Conservation (phyloP, 768 basidiomycete genomes). For the Termitomyces sp. region DNA sequence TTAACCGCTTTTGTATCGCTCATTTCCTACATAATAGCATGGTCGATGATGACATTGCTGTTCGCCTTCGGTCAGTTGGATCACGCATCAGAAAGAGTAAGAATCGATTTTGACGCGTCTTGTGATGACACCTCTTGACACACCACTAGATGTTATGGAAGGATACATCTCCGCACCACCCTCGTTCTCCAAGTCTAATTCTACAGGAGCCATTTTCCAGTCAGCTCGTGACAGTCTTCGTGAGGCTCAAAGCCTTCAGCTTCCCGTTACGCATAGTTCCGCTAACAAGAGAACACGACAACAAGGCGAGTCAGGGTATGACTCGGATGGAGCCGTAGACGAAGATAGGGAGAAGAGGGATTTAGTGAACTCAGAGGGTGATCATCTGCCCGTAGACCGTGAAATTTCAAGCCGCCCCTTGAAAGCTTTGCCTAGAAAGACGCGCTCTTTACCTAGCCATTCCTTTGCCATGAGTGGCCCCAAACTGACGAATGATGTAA, state of each 20-base stretch:
- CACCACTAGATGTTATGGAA: conserved; percentile 48
- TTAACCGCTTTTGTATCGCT: neutral
- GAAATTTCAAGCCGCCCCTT: conserved; percentile 21
- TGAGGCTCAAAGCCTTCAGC: conserved; percentile 29
- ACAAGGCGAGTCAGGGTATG: conserved; percentile 19
- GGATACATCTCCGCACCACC: conserved; percentile 43
- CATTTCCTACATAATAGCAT: conserved; percentile 26
- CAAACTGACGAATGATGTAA: conserved; percentile 8
- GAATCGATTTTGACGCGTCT: conserved; percentile 12
- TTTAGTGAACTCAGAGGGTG: neutral
- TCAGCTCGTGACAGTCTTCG: conserved; percentile 53
- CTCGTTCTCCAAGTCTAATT: conserved; percentile 34
- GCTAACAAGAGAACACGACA: conserved; percentile 33
- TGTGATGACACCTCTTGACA: conserved; percentile 20
- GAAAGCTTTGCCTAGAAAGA: conserved; percentile 33
- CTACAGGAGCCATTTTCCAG: conserved; percentile 40
- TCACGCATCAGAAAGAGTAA: conserved; percentile 58
- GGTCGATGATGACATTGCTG: conserved; percentile 41
- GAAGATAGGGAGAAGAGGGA: conserved; percentile 13
- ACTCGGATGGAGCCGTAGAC: conserved; percentile 21
- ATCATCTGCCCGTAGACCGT: conserved; percentile 4
- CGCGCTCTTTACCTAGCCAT: conserved; percentile 32
- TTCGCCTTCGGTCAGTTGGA: conserved; percentile 50
- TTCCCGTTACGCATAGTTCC: conserved; percentile 8
- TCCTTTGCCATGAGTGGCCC: conserved; percentile 11